phyloP scores from a whole-genome alignment of 2,329 filamentous ascomycete genomes.

The Fusarium miscanthi region DNA sequence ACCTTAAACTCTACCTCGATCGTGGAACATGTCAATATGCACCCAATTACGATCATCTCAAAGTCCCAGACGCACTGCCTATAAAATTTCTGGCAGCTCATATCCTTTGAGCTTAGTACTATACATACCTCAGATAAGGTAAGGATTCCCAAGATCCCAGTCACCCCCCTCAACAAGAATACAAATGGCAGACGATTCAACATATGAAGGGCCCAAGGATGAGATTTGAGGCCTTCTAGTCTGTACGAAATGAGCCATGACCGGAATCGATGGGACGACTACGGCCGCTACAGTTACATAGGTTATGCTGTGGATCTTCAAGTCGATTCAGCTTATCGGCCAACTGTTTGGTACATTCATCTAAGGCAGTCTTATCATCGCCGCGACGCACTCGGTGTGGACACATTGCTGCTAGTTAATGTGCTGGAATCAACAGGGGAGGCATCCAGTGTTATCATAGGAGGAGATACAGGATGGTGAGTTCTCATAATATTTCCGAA shows the following conservation, averaged over 20 bases:
- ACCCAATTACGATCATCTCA: background rate
- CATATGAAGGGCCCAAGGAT: background rate
- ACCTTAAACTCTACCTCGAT: background rate
- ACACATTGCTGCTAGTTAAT: no score
- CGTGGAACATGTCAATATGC: background rate
- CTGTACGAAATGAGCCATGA: background rate
- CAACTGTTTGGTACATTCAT: background rate
- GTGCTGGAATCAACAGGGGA: background rate
- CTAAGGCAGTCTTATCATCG: no score
- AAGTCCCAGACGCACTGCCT: no score
- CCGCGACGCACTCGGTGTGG: no score
- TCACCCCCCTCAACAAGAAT: background rate
- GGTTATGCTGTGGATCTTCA: background rate
- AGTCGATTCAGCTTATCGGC: background rate
- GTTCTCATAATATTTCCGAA: background rate
- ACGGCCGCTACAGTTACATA: background rate
- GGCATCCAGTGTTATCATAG: background rate
- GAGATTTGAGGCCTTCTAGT: background rate
- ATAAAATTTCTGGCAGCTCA: no score
- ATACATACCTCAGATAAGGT: background rate
- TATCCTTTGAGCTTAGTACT: background rate
- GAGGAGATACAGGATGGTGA: background rate
- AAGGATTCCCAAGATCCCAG: background rate
- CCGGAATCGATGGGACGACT: background rate
- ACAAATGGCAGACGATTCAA: no score